Conservation (phyloP, 2,329 filamentous ascomycete species). For the Ophiostoma tasmaniense region DNA sequence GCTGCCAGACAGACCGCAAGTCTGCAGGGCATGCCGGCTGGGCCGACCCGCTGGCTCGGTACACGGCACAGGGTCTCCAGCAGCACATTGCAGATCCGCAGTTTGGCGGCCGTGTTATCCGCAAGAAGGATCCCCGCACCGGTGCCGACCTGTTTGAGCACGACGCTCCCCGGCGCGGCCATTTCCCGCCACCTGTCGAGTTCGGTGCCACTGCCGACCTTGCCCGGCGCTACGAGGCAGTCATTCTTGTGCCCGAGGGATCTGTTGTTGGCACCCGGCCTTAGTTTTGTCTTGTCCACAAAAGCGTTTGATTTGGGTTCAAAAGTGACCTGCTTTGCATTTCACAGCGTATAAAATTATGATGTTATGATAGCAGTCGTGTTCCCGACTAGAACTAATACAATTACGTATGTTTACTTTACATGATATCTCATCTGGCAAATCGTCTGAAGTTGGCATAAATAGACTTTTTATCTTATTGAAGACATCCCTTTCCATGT, state of each 20-base stretch:
- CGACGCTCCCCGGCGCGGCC: constrained; percentile 15
- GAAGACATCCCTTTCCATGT: no score
- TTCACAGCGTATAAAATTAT: not conserved
- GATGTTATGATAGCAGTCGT: not conserved
- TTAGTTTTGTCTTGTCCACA: not conserved
- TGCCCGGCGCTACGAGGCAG: constrained; percentile 15
- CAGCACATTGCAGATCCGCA: constrained; percentile 17
- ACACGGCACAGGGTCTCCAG: constrained; percentile 17
- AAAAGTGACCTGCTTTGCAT: not conserved
- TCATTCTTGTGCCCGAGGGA: constrained; percentile 11
- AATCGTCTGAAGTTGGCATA: no score
- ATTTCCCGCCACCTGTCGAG: constrained; percentile 18
- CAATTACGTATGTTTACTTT: no score
- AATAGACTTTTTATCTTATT: no score
- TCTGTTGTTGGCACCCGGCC: not conserved
- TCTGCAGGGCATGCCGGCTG: constrained; percentile 16
- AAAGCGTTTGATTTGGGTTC: not conserved
- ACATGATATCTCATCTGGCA: no score
- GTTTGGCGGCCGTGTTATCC: constrained; percentile 19
- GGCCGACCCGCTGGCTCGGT: constrained; percentile 19
- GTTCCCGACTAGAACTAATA: no score
- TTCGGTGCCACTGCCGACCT: constrained; percentile 18
- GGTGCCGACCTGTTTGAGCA: constrained; percentile 15
- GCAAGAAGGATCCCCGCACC: constrained; percentile 5
- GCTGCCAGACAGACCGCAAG: constrained; percentile 17